Evolutionary conservation across 2,329 filamentous ascomycete species (phyloP), one percentile per base, ranked within the genome.

Genomic region (Sphaerostilbella broomeana): DNA sequence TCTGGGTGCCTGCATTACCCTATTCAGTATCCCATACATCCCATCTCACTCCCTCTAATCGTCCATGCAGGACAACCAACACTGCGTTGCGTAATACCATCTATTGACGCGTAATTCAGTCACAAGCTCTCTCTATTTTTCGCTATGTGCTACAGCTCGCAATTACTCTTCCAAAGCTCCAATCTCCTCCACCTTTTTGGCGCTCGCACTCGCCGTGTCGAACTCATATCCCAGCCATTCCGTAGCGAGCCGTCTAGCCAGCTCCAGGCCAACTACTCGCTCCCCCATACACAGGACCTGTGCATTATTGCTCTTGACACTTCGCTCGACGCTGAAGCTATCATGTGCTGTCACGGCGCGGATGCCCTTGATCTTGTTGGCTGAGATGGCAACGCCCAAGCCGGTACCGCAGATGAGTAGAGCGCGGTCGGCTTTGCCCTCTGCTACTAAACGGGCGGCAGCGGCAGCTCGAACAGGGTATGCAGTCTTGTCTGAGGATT

Each of bases 271-370:
- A 30, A 94, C 75, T 0, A 94, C 86, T 16, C 86, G 69, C 72
- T 94, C 83, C 1, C 86, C 86, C 70, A 94, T 81, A 59, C 87
- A 94, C 46, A 94, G 65, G 21, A 94, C 86, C 64, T 94, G 86
- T 3, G 86, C 85, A 58, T 94, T 81, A 61, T 94, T 94, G 65
- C 82, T 87, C 54, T 90, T 64, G 9, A 94, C 75, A 15, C 83
- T 79, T 35, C 86, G 68, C 71, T 94, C 86, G 5, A 94, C 85
- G 40, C 75, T 81, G 68, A 89, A 94, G 49, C 79, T 81, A 58
- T 94, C 87, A 60, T 94, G 87, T 1, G 87, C 87, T 5, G 86
- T 94, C 13, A 94, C 87, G n/a, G 87, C 87, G 17, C 86, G 72
- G 45, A 94, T 78, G 5, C 86, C 86, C 41, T 79, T 81, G 48